A percentile compares a stretch with the other conserved stretches of the same genome.
These are phyloP conservation scores for Platanthera guangdongensis DNA, from an alignment of 106 monocot species.

Conservation along the genomic window DNA sequence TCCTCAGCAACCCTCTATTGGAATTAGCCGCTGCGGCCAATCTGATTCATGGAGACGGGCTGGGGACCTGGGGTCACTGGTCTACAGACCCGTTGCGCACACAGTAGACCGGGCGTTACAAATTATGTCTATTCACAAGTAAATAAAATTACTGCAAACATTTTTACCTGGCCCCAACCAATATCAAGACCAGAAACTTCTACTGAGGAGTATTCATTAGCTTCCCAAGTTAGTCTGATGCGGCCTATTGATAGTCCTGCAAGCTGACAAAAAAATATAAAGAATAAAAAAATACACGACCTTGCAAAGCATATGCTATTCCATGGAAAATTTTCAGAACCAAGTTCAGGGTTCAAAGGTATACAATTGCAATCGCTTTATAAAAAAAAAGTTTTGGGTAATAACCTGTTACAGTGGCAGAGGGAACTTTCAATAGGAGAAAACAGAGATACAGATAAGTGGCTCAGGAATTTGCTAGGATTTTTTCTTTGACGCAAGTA, in stretches of 20 bases:
- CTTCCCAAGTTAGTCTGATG: constrained; percentile 58
- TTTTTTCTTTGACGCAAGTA: too few species aligned
- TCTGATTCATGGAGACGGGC: background rate
- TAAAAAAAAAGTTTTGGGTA: background rate
- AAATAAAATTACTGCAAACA: constrained; percentile 58
- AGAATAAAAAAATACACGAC: background rate
- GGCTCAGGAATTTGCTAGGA: too few species aligned
- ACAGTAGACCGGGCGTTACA: background rate
- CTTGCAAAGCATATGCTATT: background rate
- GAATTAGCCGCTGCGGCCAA: too few species aligned
- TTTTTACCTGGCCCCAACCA: constrained; percentile 93
- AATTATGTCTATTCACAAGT: background rate
- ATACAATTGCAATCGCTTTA: background rate
- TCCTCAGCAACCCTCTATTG: too few species aligned
- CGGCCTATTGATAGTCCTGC: constrained; percentile 45
- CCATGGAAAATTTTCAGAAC: background rate
- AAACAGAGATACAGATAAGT: too few species aligned
- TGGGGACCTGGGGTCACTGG: background rate
- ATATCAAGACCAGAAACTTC: constrained; percentile 96
- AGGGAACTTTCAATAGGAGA: too few species aligned
- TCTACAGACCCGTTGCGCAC: background rate
- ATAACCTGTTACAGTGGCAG: too few species aligned
- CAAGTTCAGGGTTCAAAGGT: background rate
- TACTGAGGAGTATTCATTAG: constrained; percentile 49
- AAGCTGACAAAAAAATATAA: constrained; percentile 42